Conservation (phyloP, 208 protist species). For the Crithidia acanthocephali region DNA sequence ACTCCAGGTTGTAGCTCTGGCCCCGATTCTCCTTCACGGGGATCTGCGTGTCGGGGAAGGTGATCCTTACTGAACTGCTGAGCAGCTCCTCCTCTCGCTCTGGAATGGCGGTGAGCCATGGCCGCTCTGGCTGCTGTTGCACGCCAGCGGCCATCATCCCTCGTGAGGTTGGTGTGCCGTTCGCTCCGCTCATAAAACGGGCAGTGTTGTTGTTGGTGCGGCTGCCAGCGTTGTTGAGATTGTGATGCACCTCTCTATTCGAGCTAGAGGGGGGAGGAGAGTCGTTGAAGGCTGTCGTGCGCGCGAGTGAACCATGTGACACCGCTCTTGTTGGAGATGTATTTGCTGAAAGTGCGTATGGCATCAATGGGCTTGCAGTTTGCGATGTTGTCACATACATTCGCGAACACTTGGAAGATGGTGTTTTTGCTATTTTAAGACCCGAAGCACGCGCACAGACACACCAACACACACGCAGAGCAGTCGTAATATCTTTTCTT, state of each 20-base stretch:
- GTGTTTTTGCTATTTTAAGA: neutral
- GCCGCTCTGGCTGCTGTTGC: neutral
- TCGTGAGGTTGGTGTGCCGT: neutral
- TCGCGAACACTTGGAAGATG: neutral
- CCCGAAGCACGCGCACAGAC: neutral
- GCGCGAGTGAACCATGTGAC: neutral
- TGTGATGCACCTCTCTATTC: neutral
- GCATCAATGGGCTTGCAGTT: slow-evolving; percentile 15
- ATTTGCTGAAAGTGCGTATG: neutral
- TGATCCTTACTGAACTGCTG: neutral
- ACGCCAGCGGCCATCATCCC: neutral
- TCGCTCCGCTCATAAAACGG: neutral
- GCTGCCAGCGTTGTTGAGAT: too few species aligned
- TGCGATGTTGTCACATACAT: slow-evolving; percentile 18
- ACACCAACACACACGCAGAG: neutral
- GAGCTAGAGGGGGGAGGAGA: neutral
- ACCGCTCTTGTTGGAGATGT: neutral
- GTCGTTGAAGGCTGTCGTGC: slow-evolving; percentile 2
- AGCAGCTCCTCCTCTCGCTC: slow-evolving; percentile 5
- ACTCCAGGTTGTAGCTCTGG: neutral
- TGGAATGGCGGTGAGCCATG: neutral
- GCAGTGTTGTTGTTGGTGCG: neutral
- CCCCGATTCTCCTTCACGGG: neutral
- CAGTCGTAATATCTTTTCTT: too few species aligned
- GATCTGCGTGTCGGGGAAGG: neutral